Evolutionary conservation across 2,329 filamentous ascomycete species (phyloP).

Genomic region (Pseudocercospora ulei): DNA sequence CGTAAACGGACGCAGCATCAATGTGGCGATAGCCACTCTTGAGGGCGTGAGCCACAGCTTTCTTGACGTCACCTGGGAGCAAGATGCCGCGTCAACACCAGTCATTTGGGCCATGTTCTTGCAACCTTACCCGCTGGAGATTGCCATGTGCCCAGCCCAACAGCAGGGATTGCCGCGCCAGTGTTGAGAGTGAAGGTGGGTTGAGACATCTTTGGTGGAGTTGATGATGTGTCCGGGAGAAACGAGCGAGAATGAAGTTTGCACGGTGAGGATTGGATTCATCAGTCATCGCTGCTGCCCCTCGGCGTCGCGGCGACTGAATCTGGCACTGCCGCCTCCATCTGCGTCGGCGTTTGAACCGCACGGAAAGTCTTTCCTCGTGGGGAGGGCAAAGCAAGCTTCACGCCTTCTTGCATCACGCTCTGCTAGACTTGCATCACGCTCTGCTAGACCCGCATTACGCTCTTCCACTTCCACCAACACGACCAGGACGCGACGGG

Average conservation of each 20-base stretch:
- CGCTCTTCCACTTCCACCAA: conserved; percentile 3
- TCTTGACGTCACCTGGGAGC: conserved; percentile 41
- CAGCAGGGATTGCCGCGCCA: conserved; percentile 35
- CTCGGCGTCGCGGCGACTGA: background rate
- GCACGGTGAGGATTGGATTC: conserved; percentile 9
- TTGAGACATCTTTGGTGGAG: conserved; percentile 25
- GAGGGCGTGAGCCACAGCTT: conserved; percentile 42
- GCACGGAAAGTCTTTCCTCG: conserved; percentile 6
- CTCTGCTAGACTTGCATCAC: conserved; percentile 8
- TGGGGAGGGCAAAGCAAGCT: conserved; percentile 6
- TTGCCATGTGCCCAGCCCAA: conserved; percentile 37
- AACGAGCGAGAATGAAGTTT: conserved; percentile 8
- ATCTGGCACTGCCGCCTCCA: conserved; percentile 1
- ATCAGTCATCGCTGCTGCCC: no score
- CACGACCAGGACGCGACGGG: background rate
- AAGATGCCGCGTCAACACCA: conserved; percentile 2
- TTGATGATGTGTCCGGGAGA: conserved; percentile 9
- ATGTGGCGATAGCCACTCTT: conserved; percentile 48
- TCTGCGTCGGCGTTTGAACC: conserved; percentile 5
- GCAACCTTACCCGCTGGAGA: conserved; percentile 15
- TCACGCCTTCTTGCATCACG: conserved; percentile 5
- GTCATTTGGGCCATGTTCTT: background rate
- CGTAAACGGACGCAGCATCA: conserved; percentile 65
- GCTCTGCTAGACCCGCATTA: conserved; percentile 13
- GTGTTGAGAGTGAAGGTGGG: conserved; percentile 34